A percentile compares a stretch with the other conserved stretches of the same genome.
Conservation (phyloP, 2,329 filamentous ascomycete genomes). For the Paracoccidioides brasiliensis region DNA sequence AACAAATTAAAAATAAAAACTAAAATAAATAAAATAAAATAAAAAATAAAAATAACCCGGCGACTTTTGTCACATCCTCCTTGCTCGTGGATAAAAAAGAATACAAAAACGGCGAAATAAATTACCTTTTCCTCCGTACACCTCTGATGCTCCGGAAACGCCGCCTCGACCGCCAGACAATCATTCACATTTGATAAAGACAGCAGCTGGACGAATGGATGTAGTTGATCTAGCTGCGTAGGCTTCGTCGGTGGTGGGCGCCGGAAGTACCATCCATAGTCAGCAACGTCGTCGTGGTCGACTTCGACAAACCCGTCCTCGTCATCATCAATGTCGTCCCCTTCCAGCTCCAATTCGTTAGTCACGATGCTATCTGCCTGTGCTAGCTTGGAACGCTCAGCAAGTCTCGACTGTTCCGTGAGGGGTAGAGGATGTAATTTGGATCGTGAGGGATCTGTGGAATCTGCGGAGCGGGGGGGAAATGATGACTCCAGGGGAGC, state of each 20-base stretch:
- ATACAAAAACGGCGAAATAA: neutral
- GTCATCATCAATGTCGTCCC: neutral
- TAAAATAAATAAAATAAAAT: too few relatives aligned
- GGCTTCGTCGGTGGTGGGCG: slow-evolving; percentile 21
- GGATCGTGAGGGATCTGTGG: slow-evolving; percentile 1
- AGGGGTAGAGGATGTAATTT: neutral
- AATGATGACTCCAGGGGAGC: neutral
- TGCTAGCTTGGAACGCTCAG: slow-evolving; percentile 5
- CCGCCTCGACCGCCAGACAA: slow-evolving; percentile 46
- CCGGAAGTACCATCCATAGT: slow-evolving; percentile 31
- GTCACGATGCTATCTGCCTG: slow-evolving; percentile 5
- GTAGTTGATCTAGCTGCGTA: slow-evolving; percentile 42
- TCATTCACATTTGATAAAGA: slow-evolving; percentile 40
- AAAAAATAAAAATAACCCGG: too few relatives aligned
- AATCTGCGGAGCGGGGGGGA: neutral
- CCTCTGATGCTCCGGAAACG: slow-evolving; percentile 46
- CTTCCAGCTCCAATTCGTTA: neutral
- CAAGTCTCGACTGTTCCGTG: slow-evolving; percentile 6
- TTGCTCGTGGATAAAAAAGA: too few relatives aligned
- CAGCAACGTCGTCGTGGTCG: slow-evolving; percentile 28
- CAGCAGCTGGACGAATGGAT: slow-evolving; percentile 62
- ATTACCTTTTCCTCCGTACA: slow-evolving; percentile 48
- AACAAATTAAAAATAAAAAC: too few relatives aligned
- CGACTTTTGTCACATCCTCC: too few relatives aligned
- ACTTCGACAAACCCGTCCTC: slow-evolving; percentile 32